Percentiles rank a stretch among this genome's conserved stretches.
Evolutionary conservation across 2,329 filamentous ascomycete genomes (phyloP).

Genomic region (Cadophora sp.): DNA sequence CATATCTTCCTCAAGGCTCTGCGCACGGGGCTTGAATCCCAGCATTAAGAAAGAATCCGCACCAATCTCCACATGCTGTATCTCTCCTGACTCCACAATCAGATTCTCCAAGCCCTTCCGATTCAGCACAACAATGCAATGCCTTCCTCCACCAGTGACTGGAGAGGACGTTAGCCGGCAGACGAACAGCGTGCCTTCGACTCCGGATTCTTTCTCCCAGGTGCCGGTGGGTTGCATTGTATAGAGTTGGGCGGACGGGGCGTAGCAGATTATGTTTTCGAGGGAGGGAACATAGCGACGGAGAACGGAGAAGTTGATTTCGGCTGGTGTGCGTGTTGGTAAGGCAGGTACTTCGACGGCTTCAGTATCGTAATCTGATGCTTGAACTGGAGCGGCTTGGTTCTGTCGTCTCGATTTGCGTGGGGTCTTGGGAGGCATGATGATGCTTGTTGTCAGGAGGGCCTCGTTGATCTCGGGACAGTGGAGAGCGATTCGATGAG

Average conservation of each 20-base stretch:
- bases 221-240: slow-evolving; percentile 69
- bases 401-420: slow-evolving; percentile 45
- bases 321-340: slow-evolving; percentile 72
- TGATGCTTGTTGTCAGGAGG: not conserved
- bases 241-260: slow-evolving; percentile 87
- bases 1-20: slow-evolving; percentile 37
- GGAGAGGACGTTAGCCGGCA: slow-evolving; percentile 62
- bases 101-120: slow-evolving; percentile 75
- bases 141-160: slow-evolving; percentile 47
- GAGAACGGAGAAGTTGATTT: slow-evolving; percentile 87
- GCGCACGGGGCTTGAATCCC: slow-evolving; percentile 19
- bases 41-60: slow-evolving; percentile 50
- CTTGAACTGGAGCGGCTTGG: slow-evolving; percentile 48
- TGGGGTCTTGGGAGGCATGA: slow-evolving; percentile 22
- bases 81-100: slow-evolving; percentile 65
- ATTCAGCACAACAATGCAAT: slow-evolving; percentile 76
- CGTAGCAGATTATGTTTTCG: slow-evolving; percentile 76
- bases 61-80: slow-evolving; percentile 68
- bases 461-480: not conserved
- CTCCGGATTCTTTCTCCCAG: slow-evolving; percentile 81
- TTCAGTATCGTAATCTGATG: slow-evolving; percentile 61
- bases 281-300: slow-evolving; percentile 81
- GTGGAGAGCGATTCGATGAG: not conserved
- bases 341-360: slow-evolving; percentile 45
- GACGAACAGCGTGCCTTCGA: slow-evolving; percentile 90